Base-by-base conservation (phyloP, 768 basidiomycete genomes). In the Kwoniella pini region DNA sequence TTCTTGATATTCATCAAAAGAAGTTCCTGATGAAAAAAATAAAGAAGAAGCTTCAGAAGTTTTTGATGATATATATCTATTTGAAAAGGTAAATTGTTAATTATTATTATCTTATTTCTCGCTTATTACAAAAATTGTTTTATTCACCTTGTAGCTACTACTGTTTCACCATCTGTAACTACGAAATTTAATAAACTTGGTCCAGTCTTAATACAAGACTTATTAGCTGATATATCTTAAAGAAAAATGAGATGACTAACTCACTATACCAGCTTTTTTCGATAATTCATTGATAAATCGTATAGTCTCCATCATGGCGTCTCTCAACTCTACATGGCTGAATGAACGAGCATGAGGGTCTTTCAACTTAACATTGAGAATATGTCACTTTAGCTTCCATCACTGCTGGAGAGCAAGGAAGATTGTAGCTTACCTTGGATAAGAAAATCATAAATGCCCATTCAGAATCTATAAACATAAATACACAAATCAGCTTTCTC, bases 1-100 rank as follows among this genome's bases (percentile, higher is more conserved):
- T 66, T 88, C 85, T 24, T 86, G 85, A 67, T 88, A 91, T 79
- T 96, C 92, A 55, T 88, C 89, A 71, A 97, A 97, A 22, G 88
- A 87, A 5, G 92, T 95, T 1, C 95, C 95, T 13, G 93, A 94
- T 2, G 93, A 94, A 79, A 91, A 95, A 88, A 92, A 95, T 86
- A 97, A 79, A 27, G 91, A 93, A 2, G 95, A 94, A 2, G 94
- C 94, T 77, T 96, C 93, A 62, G 94, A 90, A 9, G 85, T 86
- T 54, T 87, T 85, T 0, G 92, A 95, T 0, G 91, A 92, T 51
- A 99, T 91, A 78, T 99, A 98, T 49, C 73, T 76, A 62, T 15
- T 15, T 38, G 11, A 43, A 19, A 26, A 39, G 13, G 19, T 19
- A 22, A 12, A 40, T 21, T 17, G 15, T n/a, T n/a, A n/a, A n/a